Conservation (phyloP, 2,329 filamentous ascomycete species). For the Botryotinia globosa region DNA sequence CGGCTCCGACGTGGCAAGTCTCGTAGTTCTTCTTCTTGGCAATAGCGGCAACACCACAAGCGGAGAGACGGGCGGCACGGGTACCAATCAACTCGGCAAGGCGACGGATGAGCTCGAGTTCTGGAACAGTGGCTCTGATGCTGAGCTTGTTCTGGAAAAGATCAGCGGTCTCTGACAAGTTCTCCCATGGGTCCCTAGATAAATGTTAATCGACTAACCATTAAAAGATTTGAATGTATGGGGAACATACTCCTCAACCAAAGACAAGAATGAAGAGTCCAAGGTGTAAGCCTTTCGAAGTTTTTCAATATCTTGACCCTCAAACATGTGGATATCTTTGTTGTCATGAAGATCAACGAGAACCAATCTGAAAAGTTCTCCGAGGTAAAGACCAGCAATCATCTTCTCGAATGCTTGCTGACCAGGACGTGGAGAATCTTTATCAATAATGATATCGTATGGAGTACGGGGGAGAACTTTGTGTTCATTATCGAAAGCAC, state of each 20-base stretch:
- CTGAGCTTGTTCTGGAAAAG: slow-evolving; percentile 74
- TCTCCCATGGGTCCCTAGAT: slow-evolving; percentile 86
- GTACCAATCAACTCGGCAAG: slow-evolving; percentile 93
- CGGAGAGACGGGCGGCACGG: slow-evolving; percentile 85
- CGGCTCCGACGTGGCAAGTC: slow-evolving; percentile 89
- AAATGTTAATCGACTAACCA: slow-evolving; percentile 26
- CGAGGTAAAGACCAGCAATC: slow-evolving; percentile 91
- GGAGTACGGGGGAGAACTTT: slow-evolving; percentile 79
- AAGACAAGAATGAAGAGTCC: slow-evolving; percentile 89
- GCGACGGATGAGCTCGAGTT: slow-evolving; percentile 85
- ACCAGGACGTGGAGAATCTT: slow-evolving; percentile 85
- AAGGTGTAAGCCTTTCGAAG: slow-evolving; percentile 85
- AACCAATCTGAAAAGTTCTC: slow-evolving; percentile 89
- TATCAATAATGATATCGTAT: slow-evolving; percentile 85
- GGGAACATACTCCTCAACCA: slow-evolving; percentile 73
- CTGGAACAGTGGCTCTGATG: slow-evolving; percentile 67
- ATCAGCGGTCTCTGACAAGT: slow-evolving; percentile 83
- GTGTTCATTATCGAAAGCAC: slow-evolving; percentile 93
- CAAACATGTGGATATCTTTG: slow-evolving; percentile 72
- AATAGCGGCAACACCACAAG: slow-evolving; percentile 93
- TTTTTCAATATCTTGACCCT: slow-evolving; percentile 73
- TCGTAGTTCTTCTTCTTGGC: slow-evolving; percentile 92
- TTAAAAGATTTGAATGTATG: slow-evolving; percentile 25
- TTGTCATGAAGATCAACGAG: slow-evolving; percentile 82
- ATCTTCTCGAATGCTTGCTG: slow-evolving; percentile 98